Evolutionary conservation across 768 basidiomycete species (phyloP), one percentile per base, ranked within the genome.

Genomic region (Trametes cinnabarina): DNA sequence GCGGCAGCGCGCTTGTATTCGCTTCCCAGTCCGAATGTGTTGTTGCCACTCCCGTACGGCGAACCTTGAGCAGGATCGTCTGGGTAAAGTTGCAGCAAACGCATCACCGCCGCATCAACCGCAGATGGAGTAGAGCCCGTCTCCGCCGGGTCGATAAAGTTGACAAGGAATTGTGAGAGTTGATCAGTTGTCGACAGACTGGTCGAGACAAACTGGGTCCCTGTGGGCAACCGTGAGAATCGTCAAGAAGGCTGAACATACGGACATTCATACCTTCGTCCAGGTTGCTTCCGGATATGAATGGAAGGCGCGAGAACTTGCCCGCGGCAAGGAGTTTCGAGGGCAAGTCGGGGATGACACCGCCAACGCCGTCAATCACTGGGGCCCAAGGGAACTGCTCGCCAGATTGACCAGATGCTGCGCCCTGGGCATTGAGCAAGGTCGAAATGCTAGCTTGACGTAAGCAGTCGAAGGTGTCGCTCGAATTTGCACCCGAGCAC

Each of bases 261-360:
- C 5, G 35, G 20, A 15, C 26, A 17, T n/a, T n/a, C n/a, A n/a
- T n/a, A 79, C 80, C 79, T 72, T 81, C 79, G 62, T 82, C 79
- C 4, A 76, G 65, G 58, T 69, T 72, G 5, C 75, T 75, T 14
- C 79, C 79, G 44, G 76, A 66, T 25, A 82, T 80, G 59, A 79
- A 77, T 0, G 80, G 79, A 3, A 82, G 55, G 17, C 65, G 63
- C 2, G 74, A 69, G 55, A 77, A 78, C 0, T 68, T 67, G 0
- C 76, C 61, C 48, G 63, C 3, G 48, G 71, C 60, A 20, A 69
- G 42, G 8, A 77, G 67, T 28, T 54, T 66, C 3, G 78, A 78
- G 6, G 76, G 73, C 10, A 72, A 58, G 44, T 76, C 79, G 0
- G 74, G 74, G 37, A 77, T 64, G 2, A 80, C 50, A 0, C 78